Evolutionary conservation across 192 early-diverging fungal species (phyloP), one percentile per base, ranked within the genome.

Genomic region (Podila verticillata): DNA sequence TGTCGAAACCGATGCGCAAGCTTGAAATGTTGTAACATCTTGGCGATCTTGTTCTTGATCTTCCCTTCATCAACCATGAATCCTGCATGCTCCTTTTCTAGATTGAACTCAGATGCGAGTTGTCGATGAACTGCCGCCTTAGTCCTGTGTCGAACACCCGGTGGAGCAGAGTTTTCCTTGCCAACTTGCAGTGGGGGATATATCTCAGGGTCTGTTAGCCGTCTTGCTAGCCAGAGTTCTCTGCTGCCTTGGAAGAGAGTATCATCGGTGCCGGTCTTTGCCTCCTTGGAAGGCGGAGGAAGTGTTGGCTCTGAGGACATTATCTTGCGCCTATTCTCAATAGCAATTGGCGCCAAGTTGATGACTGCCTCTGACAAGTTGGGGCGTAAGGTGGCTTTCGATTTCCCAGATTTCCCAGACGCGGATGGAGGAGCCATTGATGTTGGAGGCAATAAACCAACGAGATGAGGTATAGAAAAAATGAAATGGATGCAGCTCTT

Each of bases 21-120:
- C 28, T 64, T 64, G 39, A 63, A 63, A 26, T 63, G n/a, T 22
- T 26, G 36, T 7, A 24, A 64, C 44, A 64, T 64, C 39, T 64
- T 64, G 62, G 62, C 15, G 48, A 64, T 64, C 62, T 48, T 64
- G 17, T 64, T 64, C 62, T 64, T 64, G 26, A 64, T 64, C 44
- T 64, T 64, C 4, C 8, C 19, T 29, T 31, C 63, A 49, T 64
- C 63, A 17, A 64, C 63, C 44, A 22, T 28, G 47, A 49, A 48
- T 44, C 63, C 63, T 8, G 63, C 63, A 64, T 64, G 63, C 63
- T 64, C 63, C 28, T 30, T 28, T 31, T 64, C 26, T 17, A 30
- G 35, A 64, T 64, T 64, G 19, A 48, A 64, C 47, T 64, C 63
- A 44, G 63, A 64, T 4, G 63, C 63, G 48, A 64, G 63, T 19